These are phyloP conservation scores for Striga asiatica DNA, from an alignment of 257 asterid genomes.

Conservation along the genomic window DNA sequence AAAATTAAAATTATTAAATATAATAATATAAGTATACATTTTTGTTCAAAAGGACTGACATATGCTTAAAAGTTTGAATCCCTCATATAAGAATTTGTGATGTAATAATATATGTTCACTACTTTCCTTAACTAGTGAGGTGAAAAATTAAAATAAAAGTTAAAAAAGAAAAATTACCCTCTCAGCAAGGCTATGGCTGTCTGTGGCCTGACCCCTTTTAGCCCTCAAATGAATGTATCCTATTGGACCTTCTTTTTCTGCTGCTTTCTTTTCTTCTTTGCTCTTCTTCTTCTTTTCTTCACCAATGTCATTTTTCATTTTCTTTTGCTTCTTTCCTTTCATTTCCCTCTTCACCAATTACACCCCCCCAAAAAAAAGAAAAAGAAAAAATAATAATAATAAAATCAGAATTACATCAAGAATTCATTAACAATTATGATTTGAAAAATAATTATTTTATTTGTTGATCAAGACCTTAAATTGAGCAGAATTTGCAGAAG, in stretches of 20 bases:
- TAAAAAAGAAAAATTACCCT: constrained; percentile 36
- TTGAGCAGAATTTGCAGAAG: constrained; percentile 32
- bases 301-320: constrained; percentile 10
- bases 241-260: constrained; percentile 22
- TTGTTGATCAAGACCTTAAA: constrained; percentile 30
- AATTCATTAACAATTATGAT: too few relatives aligned
- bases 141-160: neutral
- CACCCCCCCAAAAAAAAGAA: neutral
- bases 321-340: constrained; percentile 40
- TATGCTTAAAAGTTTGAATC: too few relatives aligned
- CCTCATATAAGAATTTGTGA: too few relatives aligned
- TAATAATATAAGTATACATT: too few relatives aligned
- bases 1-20: too few relatives aligned
- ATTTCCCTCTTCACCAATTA: constrained; percentile 18
- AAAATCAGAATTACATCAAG: too few relatives aligned
- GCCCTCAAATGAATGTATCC: constrained; percentile 87
- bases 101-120: too few relatives aligned
- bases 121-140: neutral
- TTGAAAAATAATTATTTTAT: too few relatives aligned
- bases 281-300: constrained; percentile 31
- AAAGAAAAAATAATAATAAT: too few relatives aligned
- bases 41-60: too few relatives aligned
- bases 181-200: constrained; percentile 88
- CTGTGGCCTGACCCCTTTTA: constrained; percentile 91
- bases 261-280: constrained; percentile 28